These are phyloP conservation scores for Magnaporthiopsis incrustans DNA, from an alignment of 2,329 filamentous ascomycete species.

Conservation along the genomic window DNA sequence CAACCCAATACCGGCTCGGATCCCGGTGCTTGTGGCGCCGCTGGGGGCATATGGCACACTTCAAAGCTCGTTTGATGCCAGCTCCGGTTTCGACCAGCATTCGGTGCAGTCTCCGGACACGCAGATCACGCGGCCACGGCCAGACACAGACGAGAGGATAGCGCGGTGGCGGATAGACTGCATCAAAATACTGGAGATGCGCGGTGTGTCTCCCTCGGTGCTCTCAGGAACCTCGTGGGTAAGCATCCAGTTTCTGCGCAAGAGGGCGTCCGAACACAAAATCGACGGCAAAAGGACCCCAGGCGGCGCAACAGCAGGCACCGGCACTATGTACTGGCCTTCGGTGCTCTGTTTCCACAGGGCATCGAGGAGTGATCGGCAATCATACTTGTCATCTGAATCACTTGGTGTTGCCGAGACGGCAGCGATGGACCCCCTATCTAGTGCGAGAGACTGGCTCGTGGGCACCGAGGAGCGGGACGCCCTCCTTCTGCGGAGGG, in stretches of 20 bases:
- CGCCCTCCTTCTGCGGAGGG: conserved; percentile 37
- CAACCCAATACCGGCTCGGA: conserved; percentile 30
- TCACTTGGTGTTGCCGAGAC: conserved; percentile 15
- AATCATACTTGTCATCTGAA: not conserved
- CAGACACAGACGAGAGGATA: conserved; percentile 31
- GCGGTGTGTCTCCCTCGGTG: conserved; percentile 36
- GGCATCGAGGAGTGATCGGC: conserved; percentile 23
- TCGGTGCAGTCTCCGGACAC: conserved; percentile 45
- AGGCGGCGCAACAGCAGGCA: conserved; percentile 18
- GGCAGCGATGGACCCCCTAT: conserved; percentile 40
- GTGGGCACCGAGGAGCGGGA: conserved; percentile 35
- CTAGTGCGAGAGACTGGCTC: conserved; percentile 41
- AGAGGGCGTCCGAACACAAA: not conserved
- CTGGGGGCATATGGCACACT: conserved; percentile 41
- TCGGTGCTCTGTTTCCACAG: conserved; percentile 19
- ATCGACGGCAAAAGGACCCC: conserved; percentile 3
- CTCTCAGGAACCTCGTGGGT: conserved; percentile 42
- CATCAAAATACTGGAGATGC: conserved; percentile 40
- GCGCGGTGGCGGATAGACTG: conserved; percentile 43
- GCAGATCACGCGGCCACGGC: conserved; percentile 35
- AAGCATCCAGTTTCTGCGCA: conserved; percentile 24
- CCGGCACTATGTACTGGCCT: conserved; percentile 19
- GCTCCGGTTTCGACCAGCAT: conserved; percentile 22
- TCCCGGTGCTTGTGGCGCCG: conserved; percentile 45
- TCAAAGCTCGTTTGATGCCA: conserved; percentile 26